A percentile compares a stretch with the other conserved stretches of the same genome.
Conservation (phyloP, 257 asterid genomes). For the Solanum chilense region DNA sequence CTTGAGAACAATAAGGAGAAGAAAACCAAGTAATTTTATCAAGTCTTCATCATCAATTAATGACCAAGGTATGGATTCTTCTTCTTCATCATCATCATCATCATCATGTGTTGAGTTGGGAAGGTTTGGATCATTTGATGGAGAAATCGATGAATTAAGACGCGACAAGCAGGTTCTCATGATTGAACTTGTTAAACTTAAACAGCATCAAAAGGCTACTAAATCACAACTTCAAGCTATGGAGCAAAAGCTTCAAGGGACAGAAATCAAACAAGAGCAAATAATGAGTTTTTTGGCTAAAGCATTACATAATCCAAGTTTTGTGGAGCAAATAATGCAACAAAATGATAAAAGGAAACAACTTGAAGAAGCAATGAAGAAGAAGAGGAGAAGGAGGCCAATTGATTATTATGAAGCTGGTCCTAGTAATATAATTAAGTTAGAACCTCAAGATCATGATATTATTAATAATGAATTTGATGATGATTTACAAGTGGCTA, state of each 20-base stretch:
- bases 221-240: constrained; percentile 10
- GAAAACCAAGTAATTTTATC: constrained; percentile 8
- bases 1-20: constrained; percentile 22
- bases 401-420: constrained; percentile 16
- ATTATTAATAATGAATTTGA: neutral
- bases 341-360: constrained; percentile 20
- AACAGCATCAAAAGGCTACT: constrained; percentile 27
- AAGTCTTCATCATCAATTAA: neutral
- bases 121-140: constrained; percentile 14
- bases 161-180: constrained; percentile 29
- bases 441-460: constrained; percentile 1
- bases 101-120: constrained; percentile 26
- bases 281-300: constrained; percentile 30
- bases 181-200: constrained; percentile 26
- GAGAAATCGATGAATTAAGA: constrained; percentile 21
- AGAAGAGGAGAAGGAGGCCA: constrained; percentile 20
- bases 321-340: constrained; percentile 14
- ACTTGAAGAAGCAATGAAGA: constrained; percentile 17
- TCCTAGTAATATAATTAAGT: constrained; percentile 6
- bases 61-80: neutral
- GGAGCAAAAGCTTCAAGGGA: constrained; percentile 19
- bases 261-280: constrained; percentile 30
- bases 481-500: neutral
- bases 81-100: neutral
- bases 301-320: constrained; percentile 20